Conservation (phyloP, 305 asterid species). For the Solanum aculeatissimum region DNA sequence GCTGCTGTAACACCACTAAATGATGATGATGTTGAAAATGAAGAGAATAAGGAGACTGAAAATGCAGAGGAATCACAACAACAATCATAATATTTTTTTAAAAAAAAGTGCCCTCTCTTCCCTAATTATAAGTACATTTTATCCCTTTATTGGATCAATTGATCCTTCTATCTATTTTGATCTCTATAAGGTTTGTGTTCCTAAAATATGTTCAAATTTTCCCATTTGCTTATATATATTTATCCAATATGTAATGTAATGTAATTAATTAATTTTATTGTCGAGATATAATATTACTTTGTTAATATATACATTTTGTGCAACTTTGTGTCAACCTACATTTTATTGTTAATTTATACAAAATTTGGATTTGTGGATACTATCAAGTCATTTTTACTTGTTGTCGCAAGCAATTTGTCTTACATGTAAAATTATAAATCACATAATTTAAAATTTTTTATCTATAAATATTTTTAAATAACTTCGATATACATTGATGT, state of each 20-base stretch:
- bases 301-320: background rate
- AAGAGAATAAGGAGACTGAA: background rate
- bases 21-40: background rate
- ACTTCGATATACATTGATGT: too few species aligned
- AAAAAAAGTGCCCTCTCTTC: background rate
- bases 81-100: background rate
- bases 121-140: background rate
- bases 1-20: conserved; percentile 3
- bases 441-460: too few species aligned
- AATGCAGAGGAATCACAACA: background rate
- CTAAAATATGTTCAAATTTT: background rate
- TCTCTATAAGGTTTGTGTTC: background rate
- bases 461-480: too few species aligned
- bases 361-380: too few species aligned
- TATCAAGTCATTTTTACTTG: too few species aligned
- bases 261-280: background rate
- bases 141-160: background rate
- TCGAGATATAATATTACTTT: background rate
- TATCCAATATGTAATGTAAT: background rate
- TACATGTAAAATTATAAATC: too few species aligned
- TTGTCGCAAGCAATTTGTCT: too few species aligned
- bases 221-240: background rate
- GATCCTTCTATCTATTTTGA: background rate
- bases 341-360: too few species aligned
- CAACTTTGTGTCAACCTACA: too few species aligned